phyloP scores from a whole-genome alignment of 345 rosid species.

The Eucalyptus tenuipes region DNA sequence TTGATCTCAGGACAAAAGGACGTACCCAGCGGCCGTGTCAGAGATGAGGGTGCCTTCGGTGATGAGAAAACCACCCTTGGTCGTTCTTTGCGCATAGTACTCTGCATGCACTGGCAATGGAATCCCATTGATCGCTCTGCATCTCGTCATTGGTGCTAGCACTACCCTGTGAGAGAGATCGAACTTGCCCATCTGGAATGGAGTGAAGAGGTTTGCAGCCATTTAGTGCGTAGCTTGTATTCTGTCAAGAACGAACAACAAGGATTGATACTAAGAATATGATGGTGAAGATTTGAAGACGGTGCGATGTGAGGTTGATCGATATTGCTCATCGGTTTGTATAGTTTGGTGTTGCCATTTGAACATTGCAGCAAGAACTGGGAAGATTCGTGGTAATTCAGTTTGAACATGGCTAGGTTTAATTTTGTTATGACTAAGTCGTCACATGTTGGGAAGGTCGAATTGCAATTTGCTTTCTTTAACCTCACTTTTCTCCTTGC shows the following conservation, averaged over 20 bases:
- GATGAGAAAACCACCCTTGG: constrained; percentile 74
- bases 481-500: background rate
- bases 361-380: background rate
- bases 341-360: background rate
- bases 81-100: constrained; percentile 77
- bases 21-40: constrained; percentile 32
- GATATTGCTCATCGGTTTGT: background rate
- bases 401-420: background rate
- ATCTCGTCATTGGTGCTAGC: constrained; percentile 84
- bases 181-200: constrained; percentile 58
- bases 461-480: background rate
- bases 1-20: background rate
- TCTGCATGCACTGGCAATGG: constrained; percentile 56
- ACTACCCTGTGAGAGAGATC: constrained; percentile 80
- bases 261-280: background rate
- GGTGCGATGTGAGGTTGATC: background rate
- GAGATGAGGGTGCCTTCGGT: constrained; percentile 68
- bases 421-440: background rate
- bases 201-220: constrained; percentile 31
- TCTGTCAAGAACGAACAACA: background rate
- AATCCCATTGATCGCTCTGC: constrained; percentile 65
- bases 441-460: background rate
- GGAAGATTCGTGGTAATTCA: background rate
- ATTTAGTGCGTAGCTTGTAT: background rate
- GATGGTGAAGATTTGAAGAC: background rate